Base-by-base conservation (phyloP, 2,329 filamentous ascomycete genomes). In the Aspergillus costaricaensis region DNA sequence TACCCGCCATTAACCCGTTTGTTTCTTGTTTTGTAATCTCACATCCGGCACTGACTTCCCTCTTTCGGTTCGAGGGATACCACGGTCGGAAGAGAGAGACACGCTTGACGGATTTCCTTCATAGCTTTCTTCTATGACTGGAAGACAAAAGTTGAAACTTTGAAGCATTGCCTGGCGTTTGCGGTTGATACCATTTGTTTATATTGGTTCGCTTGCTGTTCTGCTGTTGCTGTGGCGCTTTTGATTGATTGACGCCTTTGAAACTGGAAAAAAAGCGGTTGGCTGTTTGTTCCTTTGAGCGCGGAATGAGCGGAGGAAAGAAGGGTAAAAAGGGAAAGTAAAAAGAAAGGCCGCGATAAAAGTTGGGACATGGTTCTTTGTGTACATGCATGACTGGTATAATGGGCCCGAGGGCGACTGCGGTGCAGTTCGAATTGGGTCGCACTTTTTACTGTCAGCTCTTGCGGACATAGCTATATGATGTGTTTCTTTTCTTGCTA, bases 81-180 rank as follows among this genome's bases (percentile, higher is more conserved):
- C 41, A 44, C 41, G 10, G 41, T 14, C 25, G 19, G 32, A 49
- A 58, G 53, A 14, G 38, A 44, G 61, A 51, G 61, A 47, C 23
- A 19, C 19, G 52, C 58, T 53, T 55, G n/a, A 49, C 44, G 52
- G 38, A 59, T 60, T 54, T 65, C 55, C 56, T 59, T 57, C 62
- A 59, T 60, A 51, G 52, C 58, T 57, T 44, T 52, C 47, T 59
- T 62, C 57, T 57, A 51, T 51, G 57, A 63, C 41, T 52, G 64
- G 64, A 67, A 68, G 66, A 66, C 58, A 71, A 74, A 74, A 73
- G 67, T 68, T 67, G 64, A 59, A 65, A 64, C 57, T 66, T 65
- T 57, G 59, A 51, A 73, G 72, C 72, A 75, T 75, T 73, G 67
- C 64, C 67, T 54, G 72, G 73, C 72, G 72, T 75, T 73, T 61